Conservation (phyloP, 2,329 filamentous ascomycete species). For the Fusarium graminum region DNA sequence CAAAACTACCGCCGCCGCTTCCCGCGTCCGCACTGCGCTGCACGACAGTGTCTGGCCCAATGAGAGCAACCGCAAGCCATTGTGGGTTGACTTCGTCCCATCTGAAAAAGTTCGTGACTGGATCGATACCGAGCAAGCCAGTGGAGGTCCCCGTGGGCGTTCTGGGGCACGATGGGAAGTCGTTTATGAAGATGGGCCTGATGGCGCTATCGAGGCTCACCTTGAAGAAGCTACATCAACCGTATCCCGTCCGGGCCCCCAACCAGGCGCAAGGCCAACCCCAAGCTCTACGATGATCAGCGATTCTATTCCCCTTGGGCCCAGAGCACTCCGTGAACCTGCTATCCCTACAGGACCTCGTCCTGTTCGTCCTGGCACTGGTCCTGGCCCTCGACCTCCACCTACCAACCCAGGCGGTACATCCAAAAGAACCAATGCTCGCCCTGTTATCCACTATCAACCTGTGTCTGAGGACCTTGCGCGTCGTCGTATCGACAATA, state of each 20-base stretch:
- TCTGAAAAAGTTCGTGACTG: constrained; percentile 78
- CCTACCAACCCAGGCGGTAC: constrained; percentile 39
- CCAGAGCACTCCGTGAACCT: constrained; percentile 49
- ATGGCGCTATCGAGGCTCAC: constrained; percentile 67
- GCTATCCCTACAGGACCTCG: constrained; percentile 55
- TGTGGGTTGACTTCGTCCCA: constrained; percentile 93
- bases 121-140: constrained; percentile 76
- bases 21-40: constrained; percentile 79
- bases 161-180: constrained; percentile 76
- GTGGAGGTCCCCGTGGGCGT: constrained; percentile 56
- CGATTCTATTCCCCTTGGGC: constrained; percentile 56
- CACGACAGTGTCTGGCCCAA: constrained; percentile 89
- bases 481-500: constrained; percentile 71
- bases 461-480: constrained; percentile 75
- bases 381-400: constrained; percentile 45
- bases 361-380: constrained; percentile 53
- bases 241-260: constrained; percentile 37
- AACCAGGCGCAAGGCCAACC: constrained; percentile 31
- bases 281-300: constrained; percentile 41
- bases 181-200: constrained; percentile 70
- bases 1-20: constrained; percentile 75
- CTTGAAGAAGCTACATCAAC: constrained; percentile 57
- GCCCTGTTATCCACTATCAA: constrained; percentile 60
- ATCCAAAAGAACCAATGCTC: constrained; percentile 56
- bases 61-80: constrained; percentile 83